phyloP scores from a whole-genome alignment of 805 yeast species.

The Sungouiozyma ichnusensis region DNA sequence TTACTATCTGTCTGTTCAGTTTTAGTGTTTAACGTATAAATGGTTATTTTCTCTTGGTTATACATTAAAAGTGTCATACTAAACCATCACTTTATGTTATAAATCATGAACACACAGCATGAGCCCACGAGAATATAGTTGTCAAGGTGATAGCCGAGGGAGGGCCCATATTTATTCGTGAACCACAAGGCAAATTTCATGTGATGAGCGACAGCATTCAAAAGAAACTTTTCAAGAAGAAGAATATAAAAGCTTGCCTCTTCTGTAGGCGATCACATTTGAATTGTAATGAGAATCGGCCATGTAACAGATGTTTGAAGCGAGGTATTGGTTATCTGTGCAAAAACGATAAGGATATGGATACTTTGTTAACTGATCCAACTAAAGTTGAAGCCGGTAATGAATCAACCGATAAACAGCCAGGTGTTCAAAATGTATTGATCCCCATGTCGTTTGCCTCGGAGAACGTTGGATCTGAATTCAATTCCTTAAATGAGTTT shows the following conservation, averaged over 20 bases:
- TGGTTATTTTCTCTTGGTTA: no score
- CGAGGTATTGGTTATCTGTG: constrained; percentile 85
- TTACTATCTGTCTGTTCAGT: no score
- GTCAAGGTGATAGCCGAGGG: no score
- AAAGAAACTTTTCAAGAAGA: constrained; percentile 2
- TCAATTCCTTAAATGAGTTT: constrained; percentile 80
- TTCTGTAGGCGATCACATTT: constrained; percentile 89
- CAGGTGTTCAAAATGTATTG: constrained; percentile 1
- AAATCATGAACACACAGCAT: no score
- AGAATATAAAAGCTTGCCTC: constrained; percentile 51
- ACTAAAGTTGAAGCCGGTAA: background rate
- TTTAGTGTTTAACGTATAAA: no score
- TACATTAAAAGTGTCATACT: no score
- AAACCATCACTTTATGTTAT: no score
- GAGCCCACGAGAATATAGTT: no score
- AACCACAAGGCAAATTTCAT: background rate
- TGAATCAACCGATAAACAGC: background rate
- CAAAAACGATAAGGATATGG: constrained; percentile 22
- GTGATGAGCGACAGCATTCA: background rate
- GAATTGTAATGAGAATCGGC: constrained; percentile 75
- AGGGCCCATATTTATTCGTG: no score
- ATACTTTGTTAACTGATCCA: background rate
- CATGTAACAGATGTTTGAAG: constrained; percentile 68
- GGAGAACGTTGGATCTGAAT: constrained; percentile 89
- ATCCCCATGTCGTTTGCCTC: constrained; percentile 59